These are phyloP conservation scores for Phytophthora tubulina DNA, from an alignment of 352 stramenopile genomes.

Conservation along the genomic window DNA sequence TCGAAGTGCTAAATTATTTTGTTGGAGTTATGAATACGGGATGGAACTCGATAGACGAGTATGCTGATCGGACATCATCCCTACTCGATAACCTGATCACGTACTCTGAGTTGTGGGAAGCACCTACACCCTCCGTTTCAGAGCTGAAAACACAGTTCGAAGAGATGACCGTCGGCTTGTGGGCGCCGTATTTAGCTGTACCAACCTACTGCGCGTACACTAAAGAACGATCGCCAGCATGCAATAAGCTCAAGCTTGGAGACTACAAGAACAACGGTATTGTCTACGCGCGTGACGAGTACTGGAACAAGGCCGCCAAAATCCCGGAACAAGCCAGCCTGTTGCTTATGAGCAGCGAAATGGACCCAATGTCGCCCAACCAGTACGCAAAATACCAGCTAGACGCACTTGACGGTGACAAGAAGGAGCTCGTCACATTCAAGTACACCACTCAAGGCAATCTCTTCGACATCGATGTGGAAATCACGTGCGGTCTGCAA, in stretches of 20 bases:
- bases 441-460: neutral
- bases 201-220: neutral
- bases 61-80: slow-evolving; percentile 15
- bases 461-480: neutral
- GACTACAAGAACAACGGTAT: neutral
- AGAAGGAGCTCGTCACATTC: neutral
- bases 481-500: neutral
- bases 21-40: neutral
- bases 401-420: neutral
- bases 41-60: neutral
- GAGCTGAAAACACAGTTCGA: neutral
- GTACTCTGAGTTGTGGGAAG: slow-evolving; percentile 52
- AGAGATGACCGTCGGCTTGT: neutral
- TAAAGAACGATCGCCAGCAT: neutral
- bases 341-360: neutral
- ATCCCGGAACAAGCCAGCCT: neutral
- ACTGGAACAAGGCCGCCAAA: neutral
- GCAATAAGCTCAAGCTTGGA: neutral
- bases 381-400: neutral
- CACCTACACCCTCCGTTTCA: slow-evolving; percentile 16
- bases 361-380: neutral
- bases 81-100: slow-evolving; percentile 46
- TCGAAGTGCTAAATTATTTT: slow-evolving; percentile 20
- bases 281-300: neutral
- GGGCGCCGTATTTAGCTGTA: neutral